Conservation (phyloP, 2,329 filamentous ascomycete genomes). For the Sarocladium brachiariae region DNA sequence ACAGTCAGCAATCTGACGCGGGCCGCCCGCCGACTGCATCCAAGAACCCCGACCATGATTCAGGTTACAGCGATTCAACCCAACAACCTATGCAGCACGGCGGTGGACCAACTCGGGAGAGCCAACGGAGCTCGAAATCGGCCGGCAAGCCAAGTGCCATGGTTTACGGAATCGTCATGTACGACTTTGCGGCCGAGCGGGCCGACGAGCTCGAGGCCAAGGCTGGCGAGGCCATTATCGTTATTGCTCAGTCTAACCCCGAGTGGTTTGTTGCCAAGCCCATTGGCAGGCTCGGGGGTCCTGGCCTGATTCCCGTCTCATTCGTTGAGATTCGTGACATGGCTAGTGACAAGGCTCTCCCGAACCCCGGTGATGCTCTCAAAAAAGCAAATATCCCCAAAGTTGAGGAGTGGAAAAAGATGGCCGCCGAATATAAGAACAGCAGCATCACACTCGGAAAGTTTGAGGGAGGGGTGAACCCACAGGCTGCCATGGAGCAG, state of each 20-base stretch:
- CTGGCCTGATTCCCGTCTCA: slow-evolving; percentile 89
- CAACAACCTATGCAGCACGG: slow-evolving; percentile 17
- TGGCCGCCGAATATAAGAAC: slow-evolving; percentile 98
- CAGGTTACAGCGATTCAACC: slow-evolving; percentile 57
- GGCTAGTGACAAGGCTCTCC: slow-evolving; percentile 74
- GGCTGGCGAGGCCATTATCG: slow-evolving; percentile 92
- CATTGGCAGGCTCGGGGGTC: slow-evolving; percentile 93
- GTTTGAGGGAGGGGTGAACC: slow-evolving; percentile 50
- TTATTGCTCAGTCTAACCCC: slow-evolving; percentile 95
- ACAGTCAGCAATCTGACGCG: slow-evolving; percentile 68
- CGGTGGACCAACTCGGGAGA: slow-evolving; percentile 19
- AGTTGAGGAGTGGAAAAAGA: slow-evolving; percentile 99
- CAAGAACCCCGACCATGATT: slow-evolving; percentile 75
- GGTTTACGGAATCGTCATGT: slow-evolving; percentile 95
- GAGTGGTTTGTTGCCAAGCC: slow-evolving; percentile 99
- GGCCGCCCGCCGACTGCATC: slow-evolving; percentile 38
- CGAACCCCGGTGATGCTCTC: slow-evolving; percentile 79
- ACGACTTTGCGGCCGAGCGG: slow-evolving; percentile 90
- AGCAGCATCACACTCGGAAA: slow-evolving; percentile 95
- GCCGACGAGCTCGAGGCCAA: slow-evolving; percentile 96
- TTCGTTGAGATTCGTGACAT: slow-evolving; percentile 97
- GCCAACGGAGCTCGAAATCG: slow-evolving; percentile 44
- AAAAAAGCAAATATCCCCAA: slow-evolving; percentile 82
- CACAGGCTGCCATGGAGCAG: slow-evolving; percentile 45
- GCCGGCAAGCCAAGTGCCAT: slow-evolving; percentile 62